These are phyloP conservation scores for Neurospora sp. DNA, from an alignment of 495 filamentous ascomycete species.

Conservation along the genomic window DNA sequence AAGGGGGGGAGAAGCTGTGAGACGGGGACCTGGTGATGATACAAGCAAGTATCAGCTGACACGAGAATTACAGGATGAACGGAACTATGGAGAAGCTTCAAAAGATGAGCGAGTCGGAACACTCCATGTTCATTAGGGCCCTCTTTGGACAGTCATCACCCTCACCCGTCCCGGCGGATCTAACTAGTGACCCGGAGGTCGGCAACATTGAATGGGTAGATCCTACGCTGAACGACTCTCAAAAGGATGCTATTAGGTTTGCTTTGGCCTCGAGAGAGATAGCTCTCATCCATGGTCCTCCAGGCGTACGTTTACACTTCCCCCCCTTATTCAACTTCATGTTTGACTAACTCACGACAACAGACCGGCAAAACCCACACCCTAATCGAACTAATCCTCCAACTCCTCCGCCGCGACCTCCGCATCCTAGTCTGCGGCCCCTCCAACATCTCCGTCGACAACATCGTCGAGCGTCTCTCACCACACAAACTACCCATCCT, in stretches of 20 bases:
- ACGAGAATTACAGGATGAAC: constrained; percentile 56
- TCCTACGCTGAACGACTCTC: constrained; percentile 71
- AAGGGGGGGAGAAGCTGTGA: not conserved
- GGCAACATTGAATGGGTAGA: constrained; percentile 62
- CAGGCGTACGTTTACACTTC: constrained; percentile 45
- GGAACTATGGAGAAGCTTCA: constrained; percentile 72
- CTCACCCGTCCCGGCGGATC: constrained; percentile 41
- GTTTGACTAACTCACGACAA: not conserved
- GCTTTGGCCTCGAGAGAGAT: constrained; percentile 75
- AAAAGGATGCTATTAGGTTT: constrained; percentile 86
- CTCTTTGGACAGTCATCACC: constrained; percentile 65
- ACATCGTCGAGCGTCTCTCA: constrained; percentile 90
- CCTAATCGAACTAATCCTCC: constrained; percentile 85
- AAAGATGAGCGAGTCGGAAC: constrained; percentile 59
- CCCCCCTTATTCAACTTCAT: not conserved
- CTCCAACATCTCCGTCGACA: constrained; percentile 94
- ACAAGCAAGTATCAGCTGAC: not conserved
- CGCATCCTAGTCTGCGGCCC: constrained; percentile 88
- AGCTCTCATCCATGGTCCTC: constrained; percentile 89
- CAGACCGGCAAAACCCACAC: constrained; percentile 95
- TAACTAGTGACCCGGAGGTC: constrained; percentile 25
- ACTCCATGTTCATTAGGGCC: constrained; percentile 67
- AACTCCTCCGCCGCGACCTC: constrained; percentile 59
- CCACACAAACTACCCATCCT: constrained; percentile 77
- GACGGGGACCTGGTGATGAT: not conserved